Evolutionary conservation across 768 basidiomycete species (phyloP).

Genomic region (Amyloporia xantha): DNA sequence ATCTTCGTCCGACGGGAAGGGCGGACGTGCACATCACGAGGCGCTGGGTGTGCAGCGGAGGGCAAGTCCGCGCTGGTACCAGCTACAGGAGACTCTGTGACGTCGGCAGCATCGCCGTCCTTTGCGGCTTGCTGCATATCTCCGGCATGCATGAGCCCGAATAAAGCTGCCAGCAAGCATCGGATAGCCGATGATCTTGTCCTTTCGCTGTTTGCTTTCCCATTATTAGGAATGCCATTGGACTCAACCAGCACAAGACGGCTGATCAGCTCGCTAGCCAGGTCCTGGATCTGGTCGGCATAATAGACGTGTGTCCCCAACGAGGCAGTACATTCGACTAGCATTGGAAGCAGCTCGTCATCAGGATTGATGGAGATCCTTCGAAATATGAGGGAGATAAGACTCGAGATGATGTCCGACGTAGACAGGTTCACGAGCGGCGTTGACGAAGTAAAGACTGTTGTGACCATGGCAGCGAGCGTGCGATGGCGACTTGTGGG

Average conservation of each 20-base stretch:
- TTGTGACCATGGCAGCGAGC: slow-evolving; percentile 71
- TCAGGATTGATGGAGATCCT: slow-evolving; percentile 53
- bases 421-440: slow-evolving; percentile 88
- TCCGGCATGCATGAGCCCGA: slow-evolving; percentile 62
- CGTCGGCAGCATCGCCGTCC: slow-evolving; percentile 20
- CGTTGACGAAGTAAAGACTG: slow-evolving; percentile 75
- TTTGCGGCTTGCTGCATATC: slow-evolving; percentile 37
- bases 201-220: slow-evolving; percentile 30
- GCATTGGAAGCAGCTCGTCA: slow-evolving; percentile 56
- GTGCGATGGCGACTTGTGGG: slow-evolving; percentile 49
- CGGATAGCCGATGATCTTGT: slow-evolving; percentile 62
- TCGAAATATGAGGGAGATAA: slow-evolving; percentile 69
- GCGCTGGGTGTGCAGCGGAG: slow-evolving; percentile 1
- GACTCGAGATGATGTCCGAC: slow-evolving; percentile 77
- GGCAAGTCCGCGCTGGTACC: slow-evolving; percentile 11
- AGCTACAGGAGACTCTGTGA: slow-evolving; percentile 6
- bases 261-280: slow-evolving; percentile 75
- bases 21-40: slow-evolving; percentile 25
- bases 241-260: slow-evolving; percentile 67
- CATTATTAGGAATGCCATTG: slow-evolving; percentile 44
- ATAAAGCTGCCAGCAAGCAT: slow-evolving; percentile 60
- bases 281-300: slow-evolving; percentile 91
- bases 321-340: slow-evolving; percentile 76
- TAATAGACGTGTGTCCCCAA: slow-evolving; percentile 92
- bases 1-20: slow-evolving; percentile 58